Base-by-base conservation (phyloP, 1,284 basidiomycete genomes). In the Pseudozyma thailandica region DNA sequence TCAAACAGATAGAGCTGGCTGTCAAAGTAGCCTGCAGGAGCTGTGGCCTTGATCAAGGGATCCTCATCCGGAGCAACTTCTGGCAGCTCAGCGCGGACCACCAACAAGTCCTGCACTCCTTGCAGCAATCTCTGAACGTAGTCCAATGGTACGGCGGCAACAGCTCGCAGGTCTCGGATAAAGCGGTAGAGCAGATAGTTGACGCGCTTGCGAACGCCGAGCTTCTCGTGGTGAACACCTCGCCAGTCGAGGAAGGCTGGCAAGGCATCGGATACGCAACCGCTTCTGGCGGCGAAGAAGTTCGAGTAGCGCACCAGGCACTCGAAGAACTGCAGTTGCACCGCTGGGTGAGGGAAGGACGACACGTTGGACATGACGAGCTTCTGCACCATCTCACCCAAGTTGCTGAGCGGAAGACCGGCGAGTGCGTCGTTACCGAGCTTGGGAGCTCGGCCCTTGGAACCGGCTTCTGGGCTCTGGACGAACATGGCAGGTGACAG, bases 1-100 rank as follows among this genome's bases (percentile, higher is more conserved):
- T 99, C 97, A 82, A 94, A 98, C 9, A 99, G 87, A 82, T 98
- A 94, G 10, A 98, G 86, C 83, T 99, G 96, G 30, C 93, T 89
- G 78, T 95, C 92, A 82, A 97, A 96, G 53, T 88, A 84, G 70
- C 88, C 86, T 2, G 91, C 87, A 63, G 88, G 88, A 35, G 88
- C 89, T 27, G 92, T 88, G 1, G 92, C 92, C 82, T 96, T 95
- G 20, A 88, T 84, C 23, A 98, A 79, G 16, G 85, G 71, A 49
- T 87, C 86, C 45, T 91, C 87, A 21, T 86, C 85, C 0, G 84
- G 77, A 88, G 88, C 26, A 88, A 87, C 66, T 86, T 86, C 66
- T 1, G 85, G 85, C 4, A 87, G 75, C 27, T 83, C 79, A 23
- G 86, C 85, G 6, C 81, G 78, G 45, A 88, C 84, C 1, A 83